Evolutionary conservation across 331 rosid genomes (phyloP).

Genomic region (Spiraea crenata): DNA sequence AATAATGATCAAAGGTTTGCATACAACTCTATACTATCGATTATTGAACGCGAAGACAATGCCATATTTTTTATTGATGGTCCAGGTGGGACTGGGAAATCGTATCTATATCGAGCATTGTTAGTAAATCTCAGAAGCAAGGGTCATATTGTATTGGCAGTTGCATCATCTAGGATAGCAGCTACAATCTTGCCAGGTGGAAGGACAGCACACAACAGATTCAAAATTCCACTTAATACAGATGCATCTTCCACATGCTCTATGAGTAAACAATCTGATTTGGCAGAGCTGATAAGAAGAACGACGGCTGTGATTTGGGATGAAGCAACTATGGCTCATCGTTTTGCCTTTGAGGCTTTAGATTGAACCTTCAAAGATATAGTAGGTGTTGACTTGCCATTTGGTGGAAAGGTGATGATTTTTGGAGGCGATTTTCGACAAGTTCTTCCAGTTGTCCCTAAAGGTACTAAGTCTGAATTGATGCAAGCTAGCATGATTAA

Average conservation of each 20-base stretch:
- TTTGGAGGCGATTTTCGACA: constrained; percentile 13
- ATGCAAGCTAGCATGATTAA: background rate
- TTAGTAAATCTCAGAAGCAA: background rate
- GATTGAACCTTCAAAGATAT: background rate
- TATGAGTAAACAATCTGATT: background rate
- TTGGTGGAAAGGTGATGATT: background rate
- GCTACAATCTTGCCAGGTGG: background rate
- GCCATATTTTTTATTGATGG: too few relatives aligned
- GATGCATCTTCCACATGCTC: background rate
- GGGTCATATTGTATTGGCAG: background rate
- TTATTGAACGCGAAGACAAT: too few relatives aligned
- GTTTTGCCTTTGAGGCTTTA: background rate
- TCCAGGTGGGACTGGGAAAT: too few relatives aligned
- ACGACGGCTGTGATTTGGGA: background rate
- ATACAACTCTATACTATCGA: too few relatives aligned
- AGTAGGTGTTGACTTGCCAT: background rate
- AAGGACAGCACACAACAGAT: background rate
- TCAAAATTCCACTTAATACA: background rate
- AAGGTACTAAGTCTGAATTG: background rate
- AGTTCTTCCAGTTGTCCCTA: background rate
- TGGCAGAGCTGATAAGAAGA: background rate
- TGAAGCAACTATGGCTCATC: background rate
- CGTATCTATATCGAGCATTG: too few relatives aligned
- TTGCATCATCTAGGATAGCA: background rate
- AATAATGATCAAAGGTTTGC: too few relatives aligned